Evolutionary conservation across 768 basidiomycete species (phyloP).

Genomic region (Pulveroboletus sp.): DNA sequence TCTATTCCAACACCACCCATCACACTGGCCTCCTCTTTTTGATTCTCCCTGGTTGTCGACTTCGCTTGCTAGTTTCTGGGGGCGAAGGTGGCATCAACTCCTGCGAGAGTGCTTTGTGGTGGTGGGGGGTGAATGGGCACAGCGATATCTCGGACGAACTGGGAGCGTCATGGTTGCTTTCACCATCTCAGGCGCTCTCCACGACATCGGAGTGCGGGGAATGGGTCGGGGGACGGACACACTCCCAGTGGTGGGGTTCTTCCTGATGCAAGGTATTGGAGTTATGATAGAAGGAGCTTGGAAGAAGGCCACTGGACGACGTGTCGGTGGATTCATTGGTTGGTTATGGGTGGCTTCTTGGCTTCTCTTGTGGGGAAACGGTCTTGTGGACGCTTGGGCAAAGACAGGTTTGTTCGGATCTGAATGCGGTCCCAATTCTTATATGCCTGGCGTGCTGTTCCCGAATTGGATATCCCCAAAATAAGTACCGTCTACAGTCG

Average conservation of each 20-base stretch:
- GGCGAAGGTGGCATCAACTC: slow-evolving; percentile 62
- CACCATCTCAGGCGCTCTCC: slow-evolving; percentile 54
- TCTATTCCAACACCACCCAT: slow-evolving; percentile 45
- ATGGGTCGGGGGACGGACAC: slow-evolving; percentile 53
- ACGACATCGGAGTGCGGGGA: slow-evolving; percentile 55
- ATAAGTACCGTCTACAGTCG: background rate
- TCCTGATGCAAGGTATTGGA: slow-evolving; percentile 54
- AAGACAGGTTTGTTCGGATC: slow-evolving; percentile 19
- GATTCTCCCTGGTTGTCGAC: slow-evolving; percentile 52
- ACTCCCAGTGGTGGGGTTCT: slow-evolving; percentile 43
- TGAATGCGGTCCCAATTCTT: slow-evolving; percentile 10
- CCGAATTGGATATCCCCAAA: slow-evolving; percentile 6
- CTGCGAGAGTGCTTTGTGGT: slow-evolving; percentile 56
- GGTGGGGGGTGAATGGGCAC: slow-evolving; percentile 45
- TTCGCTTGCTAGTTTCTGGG: slow-evolving; percentile 63
- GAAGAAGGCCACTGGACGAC: slow-evolving; percentile 40
- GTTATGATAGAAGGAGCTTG: slow-evolving; percentile 47
- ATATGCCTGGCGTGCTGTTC: slow-evolving; percentile 18
- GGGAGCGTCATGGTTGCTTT: slow-evolving; percentile 58
- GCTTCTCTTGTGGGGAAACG: slow-evolving; percentile 44
- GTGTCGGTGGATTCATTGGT: slow-evolving; percentile 47
- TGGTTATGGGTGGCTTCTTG: slow-evolving; percentile 50
- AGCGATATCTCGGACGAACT: slow-evolving; percentile 41
- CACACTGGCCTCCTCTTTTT: slow-evolving; percentile 64
- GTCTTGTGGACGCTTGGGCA: slow-evolving; percentile 44